Base-by-base conservation (phyloP, 2,329 filamentous ascomycete genomes). In the Huntiella abstrusa region DNA sequence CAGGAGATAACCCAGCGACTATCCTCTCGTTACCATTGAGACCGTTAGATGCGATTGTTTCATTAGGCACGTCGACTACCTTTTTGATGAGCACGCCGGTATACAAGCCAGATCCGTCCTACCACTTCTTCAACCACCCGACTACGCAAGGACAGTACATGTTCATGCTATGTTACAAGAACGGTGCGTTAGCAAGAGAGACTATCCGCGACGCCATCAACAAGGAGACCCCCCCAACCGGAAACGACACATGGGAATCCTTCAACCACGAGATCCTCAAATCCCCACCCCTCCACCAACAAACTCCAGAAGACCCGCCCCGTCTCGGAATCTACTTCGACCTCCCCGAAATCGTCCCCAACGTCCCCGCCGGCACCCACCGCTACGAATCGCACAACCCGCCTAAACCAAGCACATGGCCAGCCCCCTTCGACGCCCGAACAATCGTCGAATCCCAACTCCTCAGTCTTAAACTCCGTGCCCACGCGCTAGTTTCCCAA, bases 101-200 rank as follows among this genome's bases (percentile, higher is more conserved):
- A 55, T 96, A 94, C 70, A 80, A 80, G 59, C 85, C 91, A 2
- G 80, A 95, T 57, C 83, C 85, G 3, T 75, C 82, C 5, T 94
- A 94, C 58, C 91, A 98, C 66, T 94, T 96, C 69, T 92, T 96
- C 74, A 94, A 95, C 66, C 87, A 96, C 62, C 91, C 91, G 1
- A 91, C 86, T 39, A 93, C 85, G 1, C 67, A 78, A 0, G 85
- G 83, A 1, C 73, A 95, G 50, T 95, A 93, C 71, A 96, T 98
- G 91, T 96, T 98, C 64, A 98, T 98, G 91, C 76, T 98, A 33
- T 98, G 91, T 70, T 98, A 96, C 69, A 96, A 96, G 65, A 98
- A 98, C 63, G 91, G 91, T 54, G 86, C 86, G 2, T 75, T 96
- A 1, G 88, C 91, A 2, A 81, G 91, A 39, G 91, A 98, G 60